Percentiles rank a stretch among this genome's conserved stretches.
These are phyloP conservation scores for Backusella mclennaniae DNA, from an alignment of 192 early-diverging fungal genomes.

Conservation along the genomic window DNA sequence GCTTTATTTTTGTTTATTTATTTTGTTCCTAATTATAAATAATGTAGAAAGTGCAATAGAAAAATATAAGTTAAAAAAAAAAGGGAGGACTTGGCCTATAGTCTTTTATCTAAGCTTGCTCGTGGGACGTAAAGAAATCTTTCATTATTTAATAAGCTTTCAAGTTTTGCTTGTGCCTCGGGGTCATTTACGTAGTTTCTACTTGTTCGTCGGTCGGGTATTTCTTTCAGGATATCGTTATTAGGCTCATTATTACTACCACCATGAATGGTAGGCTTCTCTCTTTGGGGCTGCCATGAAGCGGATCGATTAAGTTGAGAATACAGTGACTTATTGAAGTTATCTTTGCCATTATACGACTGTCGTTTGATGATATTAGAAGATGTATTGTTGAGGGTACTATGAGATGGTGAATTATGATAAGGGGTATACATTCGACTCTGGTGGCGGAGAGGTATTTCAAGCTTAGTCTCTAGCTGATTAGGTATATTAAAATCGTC, in stretches of 20 bases:
- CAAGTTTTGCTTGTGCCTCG: not conserved
- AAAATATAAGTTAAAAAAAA: not conserved
- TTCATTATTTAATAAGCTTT: constrained; percentile 9
- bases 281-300: not conserved
- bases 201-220: constrained; percentile 18
- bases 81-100: not conserved
- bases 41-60: not conserved
- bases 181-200: constrained; percentile 11
- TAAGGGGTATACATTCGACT: constrained; percentile 4
- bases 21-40: not conserved
- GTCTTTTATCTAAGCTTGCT: not conserved
- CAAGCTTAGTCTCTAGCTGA: not conserved
- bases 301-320: constrained; percentile 5
- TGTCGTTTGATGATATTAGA: not conserved
- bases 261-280: not conserved
- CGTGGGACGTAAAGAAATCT: not conserved
- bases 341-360: not conserved
- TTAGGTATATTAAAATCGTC: not conserved
- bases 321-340: not conserved
- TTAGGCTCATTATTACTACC: not conserved
- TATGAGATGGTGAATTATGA: not conserved
- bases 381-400: not conserved
- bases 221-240: not conserved
- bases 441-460: constrained; percentile 8
- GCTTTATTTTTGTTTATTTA: not conserved